Conservation (phyloP, 2,329 filamentous ascomycete genomes). For the Fusarium agapanthi region DNA sequence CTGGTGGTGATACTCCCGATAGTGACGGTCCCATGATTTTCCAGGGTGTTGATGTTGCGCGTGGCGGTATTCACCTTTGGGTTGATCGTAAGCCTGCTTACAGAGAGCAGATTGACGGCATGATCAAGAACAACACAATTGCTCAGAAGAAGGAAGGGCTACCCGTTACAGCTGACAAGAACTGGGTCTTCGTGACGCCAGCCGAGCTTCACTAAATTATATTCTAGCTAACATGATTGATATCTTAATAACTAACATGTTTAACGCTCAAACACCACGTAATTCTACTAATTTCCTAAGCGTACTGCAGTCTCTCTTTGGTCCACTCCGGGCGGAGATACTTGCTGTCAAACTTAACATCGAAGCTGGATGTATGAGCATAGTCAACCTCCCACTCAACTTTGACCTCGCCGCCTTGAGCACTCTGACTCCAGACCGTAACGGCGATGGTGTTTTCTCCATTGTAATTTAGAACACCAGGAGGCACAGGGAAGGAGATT, state of each 20-base stretch:
- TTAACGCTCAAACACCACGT: not conserved
- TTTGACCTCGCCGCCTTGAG: slow-evolving; percentile 58
- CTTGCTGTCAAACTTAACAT: slow-evolving; percentile 57
- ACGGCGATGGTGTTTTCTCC: slow-evolving; percentile 67
- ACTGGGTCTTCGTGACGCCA: slow-evolving; percentile 55
- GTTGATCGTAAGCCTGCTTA: slow-evolving; percentile 51
- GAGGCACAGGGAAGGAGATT: slow-evolving; percentile 66
- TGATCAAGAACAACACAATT: slow-evolving; percentile 48
- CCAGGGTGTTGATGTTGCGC: slow-evolving; percentile 53
- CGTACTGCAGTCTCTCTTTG: slow-evolving; percentile 49
- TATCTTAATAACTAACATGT: not conserved
- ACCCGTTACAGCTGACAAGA: slow-evolving; percentile 54
- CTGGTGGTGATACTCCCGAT: slow-evolving; percentile 53
- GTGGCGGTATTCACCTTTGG: slow-evolving; percentile 54
- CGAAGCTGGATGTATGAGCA: slow-evolving; percentile 61
- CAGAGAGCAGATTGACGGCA: slow-evolving; percentile 47
- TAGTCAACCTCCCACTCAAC: slow-evolving; percentile 64
- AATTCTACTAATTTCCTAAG: not conserved
- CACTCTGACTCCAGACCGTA: slow-evolving; percentile 67
- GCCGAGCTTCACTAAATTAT: slow-evolving; percentile 45
- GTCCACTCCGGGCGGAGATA: slow-evolving; percentile 63
- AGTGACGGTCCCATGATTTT: slow-evolving; percentile 57
- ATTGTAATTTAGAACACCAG: slow-evolving; percentile 65
- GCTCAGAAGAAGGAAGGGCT: slow-evolving; percentile 48
- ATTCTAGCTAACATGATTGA: not conserved